Evolutionary conservation across 2,329 filamentous ascomycete species (phyloP).

Genomic region (Aspergillus aculeatus): DNA sequence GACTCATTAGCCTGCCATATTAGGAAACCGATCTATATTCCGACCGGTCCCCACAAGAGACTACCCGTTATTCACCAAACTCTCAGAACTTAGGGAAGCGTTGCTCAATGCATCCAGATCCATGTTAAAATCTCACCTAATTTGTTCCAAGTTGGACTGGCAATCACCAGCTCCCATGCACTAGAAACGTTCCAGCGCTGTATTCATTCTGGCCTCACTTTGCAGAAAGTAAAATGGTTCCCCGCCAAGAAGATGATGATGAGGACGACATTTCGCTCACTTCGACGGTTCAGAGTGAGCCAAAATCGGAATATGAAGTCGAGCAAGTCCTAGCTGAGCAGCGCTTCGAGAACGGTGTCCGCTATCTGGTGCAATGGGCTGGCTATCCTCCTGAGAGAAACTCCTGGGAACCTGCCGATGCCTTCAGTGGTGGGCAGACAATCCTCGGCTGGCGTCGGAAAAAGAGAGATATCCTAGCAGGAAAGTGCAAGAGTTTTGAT

Average conservation of each 20-base stretch:
- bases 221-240: conserved; percentile 10
- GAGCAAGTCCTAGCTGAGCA: conserved; percentile 55
- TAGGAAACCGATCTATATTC: neutral
- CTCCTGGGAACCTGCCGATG: conserved; percentile 54
- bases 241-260: conserved; percentile 24
- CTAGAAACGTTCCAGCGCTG: too few species aligned
- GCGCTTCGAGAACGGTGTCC: conserved; percentile 31
- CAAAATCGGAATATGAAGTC: conserved; percentile 53
- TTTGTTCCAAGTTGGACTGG: too few species aligned
- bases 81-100: too few species aligned
- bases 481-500: conserved; percentile 34
- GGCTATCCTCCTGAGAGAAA: conserved; percentile 57
- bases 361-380: conserved; percentile 65
- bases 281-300: conserved; percentile 50
- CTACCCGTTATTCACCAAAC: neutral
- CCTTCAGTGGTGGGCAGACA: conserved; percentile 39
- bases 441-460: conserved; percentile 43
- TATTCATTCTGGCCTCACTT: neutral
- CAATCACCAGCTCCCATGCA: too few species aligned
- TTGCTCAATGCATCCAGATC: too few species aligned
- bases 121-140: too few species aligned
- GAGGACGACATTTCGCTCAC: conserved; percentile 58
- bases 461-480: conserved; percentile 31
- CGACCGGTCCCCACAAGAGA: neutral
- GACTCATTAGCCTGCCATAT: neutral